Base-by-base conservation (phyloP, 441 rosid species). In the Euphorbia schlechtendalii region DNA sequence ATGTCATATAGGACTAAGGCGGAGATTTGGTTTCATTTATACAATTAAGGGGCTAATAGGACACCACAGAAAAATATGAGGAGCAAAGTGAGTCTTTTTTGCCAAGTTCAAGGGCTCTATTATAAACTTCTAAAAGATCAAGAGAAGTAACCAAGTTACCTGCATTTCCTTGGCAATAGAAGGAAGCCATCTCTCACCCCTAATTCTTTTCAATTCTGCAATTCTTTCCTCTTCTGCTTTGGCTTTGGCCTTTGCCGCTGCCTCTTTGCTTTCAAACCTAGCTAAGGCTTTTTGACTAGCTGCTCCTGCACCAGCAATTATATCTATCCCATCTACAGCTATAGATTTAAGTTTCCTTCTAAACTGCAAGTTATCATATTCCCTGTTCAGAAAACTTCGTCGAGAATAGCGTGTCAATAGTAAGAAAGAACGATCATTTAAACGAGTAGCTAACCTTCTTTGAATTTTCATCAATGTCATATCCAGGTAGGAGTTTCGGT, bases 151-250 rank as follows among this genome's bases (percentile, higher is more conserved):
- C 51, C 46, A 21, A 49, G 49, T 43, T 58, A 81, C 81, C 82
- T 75, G 78, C 92, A 84, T 76, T 46, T 78, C 80, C 67, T 66
- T 66, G 51, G 86, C 86, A 67, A 88, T 75, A 21, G 90, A 81
- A 72, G 89, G 94, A 22, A 88, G 83, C 98, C 98, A 93, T 73
- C 81, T 82, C 71, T 90, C 91, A 59, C 96, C 96, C 69, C 97
- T 76, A 12, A 76, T 60, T 70, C 67, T 81, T 79, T 84, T 90
- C 72, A 87, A 71, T 63, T 84, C 88, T 1, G 86, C 83, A 52
- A 90, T 78, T 77, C 97, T 79, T 70, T 87, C 89, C 74, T 88
- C 93, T 71, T 88, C 96, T 71, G 69, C 74, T 71, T 88, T 88
- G 20, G 82, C 95, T 58, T 84, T 92, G 68, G 74, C 92, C 83